Base-by-base conservation (phyloP, 305 asterid genomes). In the Withania somnifera region DNA sequence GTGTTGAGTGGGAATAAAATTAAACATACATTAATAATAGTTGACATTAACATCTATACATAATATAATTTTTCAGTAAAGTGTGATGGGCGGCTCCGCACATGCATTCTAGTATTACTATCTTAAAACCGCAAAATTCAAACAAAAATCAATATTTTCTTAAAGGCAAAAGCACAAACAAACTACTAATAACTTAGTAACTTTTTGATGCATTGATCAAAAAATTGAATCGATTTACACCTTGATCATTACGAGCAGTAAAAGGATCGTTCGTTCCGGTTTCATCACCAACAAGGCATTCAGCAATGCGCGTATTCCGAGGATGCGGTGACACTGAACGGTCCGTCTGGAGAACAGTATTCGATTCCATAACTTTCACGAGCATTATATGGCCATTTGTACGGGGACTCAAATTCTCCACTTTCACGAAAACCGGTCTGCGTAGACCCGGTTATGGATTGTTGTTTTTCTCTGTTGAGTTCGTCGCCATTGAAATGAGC, bases 401-500 rank as follows among this genome's bases (percentile, higher is more conserved):
- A 3, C 87, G 95, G 0, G 97, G 97, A 84, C 58, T 87, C 68
- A 92, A 58, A 78, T 58, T 68, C n/a, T 90, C 91, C 77, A 90
- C 94, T 87, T 91, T 90, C 1, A 90, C 89, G 71, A 91, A 91
- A 3, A 91, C 90, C 45, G 97, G 95, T 83, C 90, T 92, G 68
- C 95, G 86, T 87, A 89, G 28, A 54, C 83, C 79, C 58, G 82
- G 38, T 45, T 80, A 79, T 30, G 79, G 11, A 34, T 38, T 53
- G 76, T n/a, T n/a, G n/a, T n/a, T n/a, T n/a, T n/a, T n/a, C n/a
- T n/a, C n/a, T n/a, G n/a, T n/a, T n/a, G n/a, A n/a, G n/a, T 20
- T 86, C 10, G 82, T 56, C 80, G 91, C 90, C 93, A 89, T 91
- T 79, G 14, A 66, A 15, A 26, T 22, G 73, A 79, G 80, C 47